Evolutionary conservation across 108 stramenopile species (phyloP), one percentile per base, ranked within the genome.

Genomic region (Stephanodiscus triporus): DNA sequence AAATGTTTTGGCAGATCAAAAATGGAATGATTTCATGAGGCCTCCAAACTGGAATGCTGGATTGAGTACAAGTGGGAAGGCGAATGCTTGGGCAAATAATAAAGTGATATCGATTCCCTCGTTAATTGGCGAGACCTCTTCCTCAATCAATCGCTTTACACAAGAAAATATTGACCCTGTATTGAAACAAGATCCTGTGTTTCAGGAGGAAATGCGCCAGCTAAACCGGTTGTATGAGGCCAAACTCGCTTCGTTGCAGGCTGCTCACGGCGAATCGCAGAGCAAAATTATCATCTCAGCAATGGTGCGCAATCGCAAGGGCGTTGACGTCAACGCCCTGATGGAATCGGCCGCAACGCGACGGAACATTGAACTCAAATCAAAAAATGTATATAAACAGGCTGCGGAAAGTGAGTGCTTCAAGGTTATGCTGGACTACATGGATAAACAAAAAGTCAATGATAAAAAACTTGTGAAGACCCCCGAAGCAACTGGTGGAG

Each of bases 241-340:
- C 1, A 88, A 90, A 51, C 69, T 93, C 16, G 77, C 68, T 7
- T 81, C 86, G 23, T 63, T 93, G 26, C 85, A 86, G 51, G 81
- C 87, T 3, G 90, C 90, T 22, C 90, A 93, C 48, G 91, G 91
- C 70, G 67, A 91, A 48, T 92, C 92, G 0, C 90, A 91, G 75
- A 86, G 91, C 45, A 87, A 91, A 75, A 78, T 95, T 20, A 88
- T 93, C 77, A 84, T 89, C 19, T 89, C 90, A 11, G 91, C 95
- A 6, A 78, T 78, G 64, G 66, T 91, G 16, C 82, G 95, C 57
- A 91, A 93, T 69, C 56, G 62, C 9, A 77, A 84, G 29, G 91
- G 91, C 5, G 74, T 95, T 37, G 92, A 93, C 79, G 91, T 91
- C 10, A 73, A 83, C 2, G 50, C 66, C 9, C 68, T 95, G 38